Base-by-base conservation (phyloP, 148 eudicot genomes). In the Chenopodium suecicum region DNA sequence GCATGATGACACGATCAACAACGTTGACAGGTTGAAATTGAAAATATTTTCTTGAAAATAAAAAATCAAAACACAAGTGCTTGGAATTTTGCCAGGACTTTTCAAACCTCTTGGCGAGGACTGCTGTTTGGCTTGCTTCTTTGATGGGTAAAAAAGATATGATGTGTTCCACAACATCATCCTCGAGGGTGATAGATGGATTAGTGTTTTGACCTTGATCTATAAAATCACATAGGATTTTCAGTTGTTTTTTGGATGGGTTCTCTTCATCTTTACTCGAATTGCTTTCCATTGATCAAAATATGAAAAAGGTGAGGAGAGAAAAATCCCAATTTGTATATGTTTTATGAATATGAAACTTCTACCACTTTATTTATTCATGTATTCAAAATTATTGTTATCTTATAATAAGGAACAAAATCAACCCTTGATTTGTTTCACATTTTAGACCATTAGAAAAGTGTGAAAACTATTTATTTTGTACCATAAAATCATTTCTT, bases 121-220 rank as follows among this genome's bases (percentile, higher is more conserved):
- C 19, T 7, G 82, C 65, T 6, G 73, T 34, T 67, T 16, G 16
- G 5, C 14, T 25, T 48, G 78, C 74, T 13, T 48, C 1, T 37
- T 79, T 50, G 7, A 83, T 7, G 1, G 78, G 78, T 9, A 82
- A 7, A 1, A 70, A 64, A 2, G 85, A 63, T 7, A 82, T 31
- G 48, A 78, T 82, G 16, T 64, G 77, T 0, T 78, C 78, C 27
- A 82, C 64, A 32, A 82, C 27, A 82, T 82, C 81, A 34, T 82
- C 58, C 6, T 4, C 0, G 1, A 72, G 64, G 13, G 11, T 12
- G 11, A 9, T 12, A 0, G 11, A 9, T 48, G 52, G 52, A 12
- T 8, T 8, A 3, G 11, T 66, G 1, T 56, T 56, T 56, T 56
- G 62, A 13, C 19, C 62, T 56, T 17, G 62, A 56, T 56, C 62